Conservation (phyloP, 2,329 filamentous ascomycete species). For the Juglanconis juglandina region DNA sequence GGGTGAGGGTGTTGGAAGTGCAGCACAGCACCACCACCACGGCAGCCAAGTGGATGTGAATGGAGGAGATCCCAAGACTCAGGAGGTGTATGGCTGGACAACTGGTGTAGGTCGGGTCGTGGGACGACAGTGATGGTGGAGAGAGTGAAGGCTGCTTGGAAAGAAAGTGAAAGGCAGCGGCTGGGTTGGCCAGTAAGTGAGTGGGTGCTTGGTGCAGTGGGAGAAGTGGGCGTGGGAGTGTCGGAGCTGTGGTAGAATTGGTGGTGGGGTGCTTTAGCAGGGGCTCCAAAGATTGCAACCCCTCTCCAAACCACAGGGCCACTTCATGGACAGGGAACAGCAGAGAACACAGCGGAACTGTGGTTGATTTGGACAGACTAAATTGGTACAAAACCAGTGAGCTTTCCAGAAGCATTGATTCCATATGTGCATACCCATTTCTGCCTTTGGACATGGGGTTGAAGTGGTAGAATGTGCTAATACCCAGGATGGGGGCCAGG, state of each 20-base stretch:
- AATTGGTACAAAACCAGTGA: neutral
- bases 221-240: neutral
- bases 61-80: neutral
- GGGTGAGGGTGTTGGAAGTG: conserved; percentile 1
- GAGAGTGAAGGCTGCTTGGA: neutral
- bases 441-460: too few relatives aligned
- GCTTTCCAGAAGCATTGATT: neutral
- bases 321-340: neutral
- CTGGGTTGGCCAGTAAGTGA: neutral
- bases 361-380: too few relatives aligned
- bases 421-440: too few relatives aligned
- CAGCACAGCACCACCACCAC: conserved; percentile 17
- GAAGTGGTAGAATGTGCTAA: neutral
- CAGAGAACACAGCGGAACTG: neutral
- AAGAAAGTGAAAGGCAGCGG: neutral
- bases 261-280: conserved; percentile 1
- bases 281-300: conserved; percentile 8
- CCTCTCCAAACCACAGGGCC: neutral
- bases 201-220: neutral
- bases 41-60: conserved; percentile 1
- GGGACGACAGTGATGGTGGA: neutral
- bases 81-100: neutral
- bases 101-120: neutral
- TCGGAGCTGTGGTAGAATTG: conserved; percentile 2
- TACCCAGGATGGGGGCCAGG: neutral